These are phyloP conservation scores for Penicillium occitanis DNA, from an alignment of 2,329 filamentous ascomycete genomes.

Conservation along the genomic window DNA sequence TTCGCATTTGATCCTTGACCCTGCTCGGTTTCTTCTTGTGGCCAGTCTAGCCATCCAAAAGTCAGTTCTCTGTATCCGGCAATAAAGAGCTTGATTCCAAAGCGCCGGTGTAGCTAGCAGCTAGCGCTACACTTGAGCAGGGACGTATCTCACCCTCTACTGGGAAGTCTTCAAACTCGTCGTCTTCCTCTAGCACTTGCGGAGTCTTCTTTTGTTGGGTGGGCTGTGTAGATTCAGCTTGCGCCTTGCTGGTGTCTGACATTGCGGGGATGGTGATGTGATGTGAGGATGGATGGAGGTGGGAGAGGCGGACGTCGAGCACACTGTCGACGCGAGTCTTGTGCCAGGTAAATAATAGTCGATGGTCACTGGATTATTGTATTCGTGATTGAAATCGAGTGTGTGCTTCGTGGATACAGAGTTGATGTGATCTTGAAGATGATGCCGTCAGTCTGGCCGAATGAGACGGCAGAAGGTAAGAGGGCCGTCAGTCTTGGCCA, in stretches of 20 bases:
- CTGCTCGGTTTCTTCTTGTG: conserved; percentile 79
- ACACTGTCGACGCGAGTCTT: background rate
- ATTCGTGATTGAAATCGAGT: background rate
- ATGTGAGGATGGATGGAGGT: conserved; percentile 5
- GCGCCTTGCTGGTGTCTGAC: conserved; percentile 44
- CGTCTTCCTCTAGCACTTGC: conserved; percentile 84
- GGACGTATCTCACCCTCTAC: conserved; percentile 70
- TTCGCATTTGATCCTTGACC: conserved; percentile 49
- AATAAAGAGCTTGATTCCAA: conserved; percentile 11
- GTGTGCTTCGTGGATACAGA: background rate
- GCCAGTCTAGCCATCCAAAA: conserved; percentile 69
- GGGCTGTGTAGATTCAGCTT: conserved; percentile 44
- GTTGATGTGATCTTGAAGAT: background rate
- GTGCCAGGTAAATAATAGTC: background rate
- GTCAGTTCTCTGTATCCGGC: background rate
- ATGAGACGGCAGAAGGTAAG: conserved; percentile 5
- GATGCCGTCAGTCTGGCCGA: conserved; percentile 5
- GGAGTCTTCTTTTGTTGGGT: conserved; percentile 61
- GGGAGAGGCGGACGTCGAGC: background rate
- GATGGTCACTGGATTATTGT: background rate
- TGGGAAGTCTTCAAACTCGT: conserved; percentile 98
- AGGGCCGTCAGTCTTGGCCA: conserved; percentile 7
- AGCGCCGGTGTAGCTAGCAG: background rate
- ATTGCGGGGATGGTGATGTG: conserved; percentile 36
- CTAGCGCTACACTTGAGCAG: background rate